These are phyloP conservation scores for Diddensiella transvaalensis DNA, from an alignment of 805 yeast species.

Conservation along the genomic window DNA sequence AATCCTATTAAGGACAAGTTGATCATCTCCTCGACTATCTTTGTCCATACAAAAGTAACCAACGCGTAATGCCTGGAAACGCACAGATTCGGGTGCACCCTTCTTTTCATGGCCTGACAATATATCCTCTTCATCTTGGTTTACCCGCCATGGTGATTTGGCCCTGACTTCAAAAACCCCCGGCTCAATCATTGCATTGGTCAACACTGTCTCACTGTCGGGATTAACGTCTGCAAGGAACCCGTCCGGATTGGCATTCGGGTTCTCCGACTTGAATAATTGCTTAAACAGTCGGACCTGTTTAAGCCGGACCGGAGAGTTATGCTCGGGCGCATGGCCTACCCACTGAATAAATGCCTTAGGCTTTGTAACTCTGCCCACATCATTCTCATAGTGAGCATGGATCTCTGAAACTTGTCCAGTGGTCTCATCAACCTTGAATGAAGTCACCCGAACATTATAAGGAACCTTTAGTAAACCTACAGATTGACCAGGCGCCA, in stretches of 20 bases:
- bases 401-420: constrained; percentile 70
- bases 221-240: constrained; percentile 79
- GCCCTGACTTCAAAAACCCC: constrained; percentile 64
- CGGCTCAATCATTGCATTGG: constrained; percentile 70
- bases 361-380: constrained; percentile 62
- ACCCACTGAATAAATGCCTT: constrained; percentile 98
- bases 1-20: constrained; percentile 78
- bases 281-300: constrained; percentile 88
- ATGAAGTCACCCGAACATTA: constrained; percentile 66
- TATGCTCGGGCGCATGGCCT: constrained; percentile 59
- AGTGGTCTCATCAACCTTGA: constrained; percentile 51
- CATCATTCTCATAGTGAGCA: constrained; percentile 73
- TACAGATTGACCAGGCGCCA: constrained; percentile 91
- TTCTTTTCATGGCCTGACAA: constrained; percentile 62
- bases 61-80: constrained; percentile 96
- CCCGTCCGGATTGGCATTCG: constrained; percentile 83
- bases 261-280: constrained; percentile 87
- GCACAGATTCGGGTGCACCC: constrained; percentile 69
- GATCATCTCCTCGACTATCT: constrained; percentile 60
- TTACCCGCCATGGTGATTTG: constrained; percentile 67
- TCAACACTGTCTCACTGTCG: constrained; percentile 65
- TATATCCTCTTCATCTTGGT: constrained; percentile 57
- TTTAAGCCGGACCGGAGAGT: constrained; percentile 59
- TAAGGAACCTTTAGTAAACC: constrained; percentile 90
- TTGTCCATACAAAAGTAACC: constrained; percentile 92